Conservation (phyloP, 31 red algal species). For the Endocladia muricata region DNA sequence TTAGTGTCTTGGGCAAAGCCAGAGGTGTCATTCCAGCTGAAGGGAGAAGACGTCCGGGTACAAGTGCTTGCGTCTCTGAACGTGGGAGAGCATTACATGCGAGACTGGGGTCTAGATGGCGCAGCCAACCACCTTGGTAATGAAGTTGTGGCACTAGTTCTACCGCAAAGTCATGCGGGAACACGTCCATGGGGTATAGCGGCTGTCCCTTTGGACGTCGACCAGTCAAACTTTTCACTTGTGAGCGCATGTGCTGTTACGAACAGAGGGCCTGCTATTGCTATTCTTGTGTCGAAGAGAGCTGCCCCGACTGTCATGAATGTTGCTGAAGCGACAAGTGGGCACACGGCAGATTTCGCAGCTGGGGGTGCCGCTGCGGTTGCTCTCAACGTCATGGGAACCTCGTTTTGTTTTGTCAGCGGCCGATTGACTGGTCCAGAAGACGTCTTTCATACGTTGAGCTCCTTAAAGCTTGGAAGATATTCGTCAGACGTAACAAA, state of each 20-base stretch:
- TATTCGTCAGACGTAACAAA: slow-evolving; percentile 69
- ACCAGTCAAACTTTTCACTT: slow-evolving; percentile 52
- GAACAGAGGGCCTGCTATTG: slow-evolving; percentile 72
- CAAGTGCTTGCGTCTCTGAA: slow-evolving; percentile 48
- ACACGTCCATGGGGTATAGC: slow-evolving; percentile 71
- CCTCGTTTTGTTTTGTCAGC: slow-evolving; percentile 77
- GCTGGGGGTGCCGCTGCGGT: slow-evolving; percentile 61
- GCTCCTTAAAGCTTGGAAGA: slow-evolving; percentile 63
- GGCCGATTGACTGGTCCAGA: slow-evolving; percentile 39
- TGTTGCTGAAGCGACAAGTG: slow-evolving; percentile 62
- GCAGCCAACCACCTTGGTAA: neutral
- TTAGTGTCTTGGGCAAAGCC: slow-evolving; percentile 71
- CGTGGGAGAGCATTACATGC: slow-evolving; percentile 46
- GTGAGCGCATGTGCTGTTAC: slow-evolving; percentile 66
- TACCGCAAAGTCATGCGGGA: slow-evolving; percentile 42
- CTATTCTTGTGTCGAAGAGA: slow-evolving; percentile 67
- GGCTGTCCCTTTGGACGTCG: slow-evolving; percentile 88
- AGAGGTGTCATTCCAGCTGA: neutral
- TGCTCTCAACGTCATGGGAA: slow-evolving; percentile 54
- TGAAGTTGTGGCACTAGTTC: slow-evolving; percentile 73
- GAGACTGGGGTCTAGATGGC: slow-evolving; percentile 56
- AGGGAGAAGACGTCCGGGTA: slow-evolving; percentile 30
- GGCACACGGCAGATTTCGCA: slow-evolving; percentile 30
- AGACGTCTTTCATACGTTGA: slow-evolving; percentile 57
- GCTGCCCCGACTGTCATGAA: slow-evolving; percentile 53